Base-by-base conservation (phyloP, 1,284 basidiomycete genomes). In the Microstroma glucosiphilum region DNA sequence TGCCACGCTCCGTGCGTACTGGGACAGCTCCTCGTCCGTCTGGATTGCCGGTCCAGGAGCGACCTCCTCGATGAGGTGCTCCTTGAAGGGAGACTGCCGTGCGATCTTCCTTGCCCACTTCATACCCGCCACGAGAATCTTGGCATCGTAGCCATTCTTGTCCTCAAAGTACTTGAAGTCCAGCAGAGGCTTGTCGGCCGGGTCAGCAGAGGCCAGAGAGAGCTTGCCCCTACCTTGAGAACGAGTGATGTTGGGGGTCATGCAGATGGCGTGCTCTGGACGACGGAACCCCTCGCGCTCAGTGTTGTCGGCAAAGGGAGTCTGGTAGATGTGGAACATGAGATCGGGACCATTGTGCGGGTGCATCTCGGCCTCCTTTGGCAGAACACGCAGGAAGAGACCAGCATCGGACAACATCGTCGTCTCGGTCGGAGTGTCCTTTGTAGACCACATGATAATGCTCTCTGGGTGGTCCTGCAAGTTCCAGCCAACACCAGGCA, bases 401-500 rank as follows among this genome's bases (percentile, higher is more conserved):
- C 74, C 79, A 7, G 79, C 79, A 56, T 80, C 79, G 25, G 71
- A 74, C 26, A 71, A 70, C 79, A 80, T 80, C 59, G 80, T 79
- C 11, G 79, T 80, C 60, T 80, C 75, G 12, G 67, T 57, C 1
- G 78, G 78, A 12, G 77, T 78, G 21, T 76, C 70, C 54, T 69
- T 65, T 30, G 77, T 79, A 54, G 71, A 69, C 79, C 77, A 79
- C 69, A 75, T 77, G 54, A 75, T 72, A 58, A 79, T 80, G 15
- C 69, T 69, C 59, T 80, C 78, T 8, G 78, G 78, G 62, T 85
- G 84, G 59, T 85, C 84, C 56, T 84, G 83, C 6, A 84, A 73
- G 69, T 85, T 85, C 63, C 78, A 78, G 4, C 84, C 84, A 0
- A 85, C 83, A 6, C 83, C 83, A 3, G 82, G 81, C 7, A 85